Conservation (phyloP, 257 asterid species). For the Solanum microdontum region DNA sequence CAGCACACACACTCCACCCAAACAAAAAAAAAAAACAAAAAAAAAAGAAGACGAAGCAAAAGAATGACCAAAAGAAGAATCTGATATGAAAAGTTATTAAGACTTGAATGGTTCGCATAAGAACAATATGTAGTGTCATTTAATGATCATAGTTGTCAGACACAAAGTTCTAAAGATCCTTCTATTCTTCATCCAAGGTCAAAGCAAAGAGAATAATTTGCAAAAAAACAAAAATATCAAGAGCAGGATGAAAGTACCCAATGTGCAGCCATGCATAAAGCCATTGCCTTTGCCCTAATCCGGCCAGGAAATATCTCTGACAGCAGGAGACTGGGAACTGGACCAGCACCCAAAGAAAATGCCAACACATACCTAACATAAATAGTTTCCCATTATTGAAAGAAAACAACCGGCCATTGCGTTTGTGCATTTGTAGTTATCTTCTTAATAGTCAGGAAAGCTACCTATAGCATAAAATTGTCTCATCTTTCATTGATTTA, state of each 20-base stretch:
- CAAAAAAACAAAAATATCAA: background rate
- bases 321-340: constrained; percentile 78
- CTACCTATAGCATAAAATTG: background rate
- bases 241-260: constrained; percentile 47
- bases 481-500: background rate
- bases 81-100: background rate
- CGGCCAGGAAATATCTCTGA: constrained; percentile 85
- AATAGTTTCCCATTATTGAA: constrained; percentile 1
- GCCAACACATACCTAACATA: constrained; percentile 56
- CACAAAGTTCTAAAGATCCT: background rate
- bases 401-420: background rate
- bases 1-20: background rate
- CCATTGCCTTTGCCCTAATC: constrained; percentile 92
- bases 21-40: background rate
- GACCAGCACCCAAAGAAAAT: constrained; percentile 87
- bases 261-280: constrained; percentile 85
- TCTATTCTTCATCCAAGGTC: background rate
- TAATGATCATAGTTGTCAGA: background rate
- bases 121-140: background rate
- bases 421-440: background rate
- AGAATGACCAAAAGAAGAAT: background rate
- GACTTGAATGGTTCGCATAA: background rate
- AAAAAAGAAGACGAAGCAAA: background rate
- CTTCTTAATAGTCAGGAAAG: background rate
- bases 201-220: background rate